Conservation (phyloP, 1,139 yeast genomes). For the Pichia sp. region DNA sequence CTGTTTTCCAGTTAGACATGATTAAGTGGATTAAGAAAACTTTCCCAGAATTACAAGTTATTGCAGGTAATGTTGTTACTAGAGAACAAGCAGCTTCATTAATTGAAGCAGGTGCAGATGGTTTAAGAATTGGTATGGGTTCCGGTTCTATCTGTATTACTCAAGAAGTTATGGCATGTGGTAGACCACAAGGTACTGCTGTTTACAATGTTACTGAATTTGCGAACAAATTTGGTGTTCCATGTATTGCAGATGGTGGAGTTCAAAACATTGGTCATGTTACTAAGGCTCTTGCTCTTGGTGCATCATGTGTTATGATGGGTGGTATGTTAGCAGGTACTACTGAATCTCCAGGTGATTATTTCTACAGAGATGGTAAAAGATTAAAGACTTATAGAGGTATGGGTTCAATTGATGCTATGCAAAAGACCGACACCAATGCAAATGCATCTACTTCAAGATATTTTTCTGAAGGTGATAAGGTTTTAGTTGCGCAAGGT, state of each 20-base stretch:
- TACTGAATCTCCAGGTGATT: slow-evolving; percentile 96
- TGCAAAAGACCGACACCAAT: slow-evolving; percentile 83
- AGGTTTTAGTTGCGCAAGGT: slow-evolving; percentile 98
- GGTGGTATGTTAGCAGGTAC: slow-evolving; percentile 99
- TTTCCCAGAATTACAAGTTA: slow-evolving; percentile 74
- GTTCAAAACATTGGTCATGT: slow-evolving; percentile 98
- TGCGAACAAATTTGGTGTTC: slow-evolving; percentile 85
- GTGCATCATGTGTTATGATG: slow-evolving; percentile 99
- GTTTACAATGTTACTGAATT: slow-evolving; percentile 83
- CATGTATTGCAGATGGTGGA: slow-evolving; percentile 99
- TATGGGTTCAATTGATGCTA: slow-evolving; percentile 99
- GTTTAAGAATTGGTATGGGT: slow-evolving; percentile 99
- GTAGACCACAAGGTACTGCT: slow-evolving; percentile 99
- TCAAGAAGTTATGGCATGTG: slow-evolving; percentile 99
- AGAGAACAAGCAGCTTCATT: slow-evolving; percentile 98
- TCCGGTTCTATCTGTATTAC: slow-evolving; percentile 98
- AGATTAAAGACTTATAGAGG: slow-evolving; percentile 97
- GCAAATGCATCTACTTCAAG: slow-evolving; percentile 98
- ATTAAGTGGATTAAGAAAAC: slow-evolving; percentile 82
- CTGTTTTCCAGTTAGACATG: slow-evolving; percentile 90
- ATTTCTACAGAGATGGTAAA: slow-evolving; percentile 96
- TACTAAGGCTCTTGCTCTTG: slow-evolving; percentile 91
- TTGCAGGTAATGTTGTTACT: slow-evolving; percentile 98
- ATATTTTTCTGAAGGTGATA: slow-evolving; percentile 93
- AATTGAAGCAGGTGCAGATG: slow-evolving; percentile 96